These are phyloP conservation scores for Ambrosiella beaveri DNA, from an alignment of 2,329 filamentous ascomycete species.

Conservation along the genomic window DNA sequence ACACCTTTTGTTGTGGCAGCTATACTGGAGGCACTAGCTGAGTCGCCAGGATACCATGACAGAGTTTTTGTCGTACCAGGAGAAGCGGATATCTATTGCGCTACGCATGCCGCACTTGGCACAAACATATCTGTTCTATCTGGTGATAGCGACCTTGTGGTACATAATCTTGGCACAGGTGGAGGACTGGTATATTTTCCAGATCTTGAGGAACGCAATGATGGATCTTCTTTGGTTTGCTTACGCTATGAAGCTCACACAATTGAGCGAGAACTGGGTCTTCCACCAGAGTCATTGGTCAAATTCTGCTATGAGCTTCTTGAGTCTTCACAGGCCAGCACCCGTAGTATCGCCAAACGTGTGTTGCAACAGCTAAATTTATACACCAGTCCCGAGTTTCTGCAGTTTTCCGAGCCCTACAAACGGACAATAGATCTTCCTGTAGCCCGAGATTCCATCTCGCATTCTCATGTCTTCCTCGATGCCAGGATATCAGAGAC, in stretches of 20 bases:
- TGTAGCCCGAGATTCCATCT: not conserved
- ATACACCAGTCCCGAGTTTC: not conserved
- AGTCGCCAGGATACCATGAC: slow-evolving; percentile 24
- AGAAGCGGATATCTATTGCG: slow-evolving; percentile 74
- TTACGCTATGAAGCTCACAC: slow-evolving; percentile 20
- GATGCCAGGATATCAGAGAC: slow-evolving; percentile 26
- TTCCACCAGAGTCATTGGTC: slow-evolving; percentile 16
- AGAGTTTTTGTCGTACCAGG: slow-evolving; percentile 50
- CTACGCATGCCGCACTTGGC: slow-evolving; percentile 35
- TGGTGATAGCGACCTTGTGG: slow-evolving; percentile 71
- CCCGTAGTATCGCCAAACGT: slow-evolving; percentile 13
- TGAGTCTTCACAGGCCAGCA: slow-evolving; percentile 5
- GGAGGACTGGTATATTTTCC: slow-evolving; percentile 45
- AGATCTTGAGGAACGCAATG: slow-evolving; percentile 15
- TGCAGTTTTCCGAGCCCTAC: slow-evolving; percentile 3
- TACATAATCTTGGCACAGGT: slow-evolving; percentile 52
- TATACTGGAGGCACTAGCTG: slow-evolving; percentile 51
- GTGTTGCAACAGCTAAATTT: not conserved
- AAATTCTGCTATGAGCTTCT: slow-evolving; percentile 21
- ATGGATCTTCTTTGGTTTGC: slow-evolving; percentile 13
- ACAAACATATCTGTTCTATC: slow-evolving; percentile 47
- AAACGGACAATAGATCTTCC: not conserved
- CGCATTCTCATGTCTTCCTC: slow-evolving; percentile 13
- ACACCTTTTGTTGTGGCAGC: slow-evolving; percentile 54
- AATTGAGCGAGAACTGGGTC: slow-evolving; percentile 27